Conservation (phyloP, 2,329 filamentous ascomycete species). For the Talaromyces sp. region DNA sequence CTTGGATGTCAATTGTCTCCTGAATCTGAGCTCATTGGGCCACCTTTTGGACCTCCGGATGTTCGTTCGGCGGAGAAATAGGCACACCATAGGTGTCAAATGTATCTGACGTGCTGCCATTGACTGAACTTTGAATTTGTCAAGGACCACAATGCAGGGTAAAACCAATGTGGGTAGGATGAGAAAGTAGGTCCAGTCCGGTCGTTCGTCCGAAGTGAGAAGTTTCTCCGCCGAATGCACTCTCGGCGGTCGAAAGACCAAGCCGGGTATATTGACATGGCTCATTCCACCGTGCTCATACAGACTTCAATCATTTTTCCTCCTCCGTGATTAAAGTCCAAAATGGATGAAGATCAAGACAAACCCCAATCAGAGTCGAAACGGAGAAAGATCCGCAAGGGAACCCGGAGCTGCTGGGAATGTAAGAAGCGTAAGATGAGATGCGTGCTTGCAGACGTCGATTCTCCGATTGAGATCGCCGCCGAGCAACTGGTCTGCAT, state of each 20-base stretch:
- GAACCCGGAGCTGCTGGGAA: conserved; percentile 16
- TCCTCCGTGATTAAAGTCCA: neutral
- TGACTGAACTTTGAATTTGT: too few relatives aligned
- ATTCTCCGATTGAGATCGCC: neutral
- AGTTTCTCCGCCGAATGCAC: neutral
- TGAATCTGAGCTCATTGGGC: neutral
- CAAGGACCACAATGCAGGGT: too few relatives aligned
- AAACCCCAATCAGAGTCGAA: neutral
- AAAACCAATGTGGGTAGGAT: neutral
- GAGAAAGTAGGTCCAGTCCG: neutral
- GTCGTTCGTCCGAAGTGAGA: neutral
- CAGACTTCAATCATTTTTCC: neutral
- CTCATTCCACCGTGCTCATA: neutral
- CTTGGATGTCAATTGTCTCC: neutral
- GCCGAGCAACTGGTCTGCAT: conserved; percentile 16
- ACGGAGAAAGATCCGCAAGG: conserved; percentile 19
- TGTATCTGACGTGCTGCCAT: neutral
- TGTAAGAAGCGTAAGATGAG: conserved; percentile 11
- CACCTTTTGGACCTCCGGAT: neutral
- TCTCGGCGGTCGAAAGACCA: neutral
- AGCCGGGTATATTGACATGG: neutral
- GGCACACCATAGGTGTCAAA: neutral
- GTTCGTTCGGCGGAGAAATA: neutral
- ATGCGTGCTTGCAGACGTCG: neutral
- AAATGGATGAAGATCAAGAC: neutral